Evolutionary conservation across 805 yeast species (phyloP).

Genomic region (Yamadazyma philogaea): DNA sequence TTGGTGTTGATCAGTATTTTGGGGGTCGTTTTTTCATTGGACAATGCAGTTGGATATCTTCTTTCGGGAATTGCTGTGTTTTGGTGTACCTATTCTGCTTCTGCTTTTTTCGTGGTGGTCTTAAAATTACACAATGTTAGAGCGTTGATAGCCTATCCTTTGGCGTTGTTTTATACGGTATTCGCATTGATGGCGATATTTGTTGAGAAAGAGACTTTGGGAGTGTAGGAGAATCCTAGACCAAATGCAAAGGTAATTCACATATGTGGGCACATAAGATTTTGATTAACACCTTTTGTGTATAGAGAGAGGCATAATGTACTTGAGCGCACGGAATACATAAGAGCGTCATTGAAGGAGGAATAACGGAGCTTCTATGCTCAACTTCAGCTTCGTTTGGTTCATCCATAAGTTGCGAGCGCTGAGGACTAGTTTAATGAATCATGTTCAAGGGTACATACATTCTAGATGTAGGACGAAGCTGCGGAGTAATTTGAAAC

Average conservation of each 20-base stretch:
- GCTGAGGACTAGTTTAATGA: no score
- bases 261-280: background rate
- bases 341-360: no score
- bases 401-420: no score
- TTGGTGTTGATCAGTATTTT: slow-evolving; percentile 73
- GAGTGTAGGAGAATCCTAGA: slow-evolving; percentile 1
- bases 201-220: slow-evolving; percentile 38
- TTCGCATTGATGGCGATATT: slow-evolving; percentile 96
- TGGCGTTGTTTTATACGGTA: slow-evolving; percentile 84
- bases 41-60: slow-evolving; percentile 70
- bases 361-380: no score
- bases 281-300: background rate
- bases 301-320: no score
- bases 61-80: slow-evolving; percentile 63
- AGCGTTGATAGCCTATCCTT: slow-evolving; percentile 88
- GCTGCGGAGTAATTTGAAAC: no score
- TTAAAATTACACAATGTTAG: slow-evolving; percentile 82
- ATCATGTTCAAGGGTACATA: no score
- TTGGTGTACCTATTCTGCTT: slow-evolving; percentile 93
- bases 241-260: no score
- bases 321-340: no score
- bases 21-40: slow-evolving; percentile 64
- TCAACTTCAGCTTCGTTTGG: no score
- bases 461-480: no score
- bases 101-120: slow-evolving; percentile 87